Conservation (phyloP, 1,139 yeast species). For the Hyphopichia wangnamkhiaoensis region DNA sequence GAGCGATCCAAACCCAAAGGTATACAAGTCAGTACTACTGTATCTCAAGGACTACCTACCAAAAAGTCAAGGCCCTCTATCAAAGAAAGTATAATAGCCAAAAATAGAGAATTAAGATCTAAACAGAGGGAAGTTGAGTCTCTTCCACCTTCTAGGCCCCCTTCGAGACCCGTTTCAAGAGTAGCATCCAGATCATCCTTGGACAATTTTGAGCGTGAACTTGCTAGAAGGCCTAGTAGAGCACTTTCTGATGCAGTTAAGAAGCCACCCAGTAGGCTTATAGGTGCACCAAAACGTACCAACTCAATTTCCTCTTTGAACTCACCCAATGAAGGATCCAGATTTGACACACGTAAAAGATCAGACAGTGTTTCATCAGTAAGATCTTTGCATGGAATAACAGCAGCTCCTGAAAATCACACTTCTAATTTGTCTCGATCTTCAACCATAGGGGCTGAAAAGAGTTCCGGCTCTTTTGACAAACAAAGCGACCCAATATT, state of each 20-base stretch:
- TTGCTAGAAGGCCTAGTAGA: constrained; percentile 2
- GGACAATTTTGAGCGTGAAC: constrained; percentile 1
- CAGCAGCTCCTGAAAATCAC: neutral
- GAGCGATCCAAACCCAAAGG: constrained; percentile 51
- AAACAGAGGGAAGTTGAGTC: constrained; percentile 19
- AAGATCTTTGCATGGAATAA: neutral
- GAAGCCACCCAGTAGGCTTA: neutral
- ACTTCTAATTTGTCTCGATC: too few species aligned
- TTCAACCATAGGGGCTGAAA: neutral
- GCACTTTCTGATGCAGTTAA: constrained; percentile 4
- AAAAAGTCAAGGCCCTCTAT: constrained; percentile 29
- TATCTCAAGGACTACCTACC: constrained; percentile 9
- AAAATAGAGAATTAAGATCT: constrained; percentile 30
- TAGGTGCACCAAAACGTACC: constrained; percentile 11
- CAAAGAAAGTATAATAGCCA: constrained; percentile 35
- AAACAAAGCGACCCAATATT: constrained; percentile 36
- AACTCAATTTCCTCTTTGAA: constrained; percentile 1
- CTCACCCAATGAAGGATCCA: neutral
- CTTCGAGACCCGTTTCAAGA: constrained; percentile 28
- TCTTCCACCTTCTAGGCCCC: neutral
- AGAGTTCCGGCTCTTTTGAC: constrained; percentile 18
- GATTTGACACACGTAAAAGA: neutral
- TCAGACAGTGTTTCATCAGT: neutral
- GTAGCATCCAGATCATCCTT: constrained; percentile 2
- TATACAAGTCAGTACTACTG: constrained; percentile 7